Evolutionary conservation across 257 asterid species (phyloP), one percentile per base, ranked within the genome.

Genomic region (Nicotiana tabacum): DNA sequence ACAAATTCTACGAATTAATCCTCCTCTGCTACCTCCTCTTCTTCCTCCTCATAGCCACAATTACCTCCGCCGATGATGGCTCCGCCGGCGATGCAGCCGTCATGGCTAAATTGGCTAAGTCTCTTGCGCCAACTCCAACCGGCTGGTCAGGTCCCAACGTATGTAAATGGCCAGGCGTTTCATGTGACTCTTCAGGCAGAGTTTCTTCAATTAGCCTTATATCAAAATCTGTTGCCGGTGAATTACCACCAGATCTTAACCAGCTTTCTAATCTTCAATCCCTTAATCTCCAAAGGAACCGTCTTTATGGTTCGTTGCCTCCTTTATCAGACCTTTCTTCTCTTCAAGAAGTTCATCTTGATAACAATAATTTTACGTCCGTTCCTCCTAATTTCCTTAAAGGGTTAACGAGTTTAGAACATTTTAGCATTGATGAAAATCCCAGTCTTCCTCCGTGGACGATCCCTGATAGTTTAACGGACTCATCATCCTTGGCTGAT

Each of bases 81-180:
- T 60, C 86, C 57, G 88, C 91, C 39, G 92, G 85, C 3, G 98
- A 95, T 11, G 90, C 87, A 1, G 85, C 85, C n/a, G 80, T 94
- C 84, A 91, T 95, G 97, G 90, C 86, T 77, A 82, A 78, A 61
- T 57, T 95, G 53, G 94, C 92, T 70, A 81, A 88, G 81, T 85
- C 95, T 53, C 69, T 94, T 69, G 15, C 5, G 86, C 90, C 92
- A 0, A 18, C 90, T 80, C 98, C 95, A 0, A 2, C 84, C 1
- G 87, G 90, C 9, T 95, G 99, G 99, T 35, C 85, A 0, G 95
- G 91, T 13, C 18, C 89, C 81, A 58, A 88, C 68, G 91, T 87
- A 82, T 94, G 99, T 90, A 84, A 88, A 86, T 96, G 99, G 98
- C 30, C 82, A 1, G 95, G 95, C 78, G 82, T 96, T 11, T 32